A percentile compares a stretch with the other conserved stretches of the same genome.
Evolutionary conservation across 768 basidiomycete species (phyloP).

Genomic region (Tricholomella constricta): DNA sequence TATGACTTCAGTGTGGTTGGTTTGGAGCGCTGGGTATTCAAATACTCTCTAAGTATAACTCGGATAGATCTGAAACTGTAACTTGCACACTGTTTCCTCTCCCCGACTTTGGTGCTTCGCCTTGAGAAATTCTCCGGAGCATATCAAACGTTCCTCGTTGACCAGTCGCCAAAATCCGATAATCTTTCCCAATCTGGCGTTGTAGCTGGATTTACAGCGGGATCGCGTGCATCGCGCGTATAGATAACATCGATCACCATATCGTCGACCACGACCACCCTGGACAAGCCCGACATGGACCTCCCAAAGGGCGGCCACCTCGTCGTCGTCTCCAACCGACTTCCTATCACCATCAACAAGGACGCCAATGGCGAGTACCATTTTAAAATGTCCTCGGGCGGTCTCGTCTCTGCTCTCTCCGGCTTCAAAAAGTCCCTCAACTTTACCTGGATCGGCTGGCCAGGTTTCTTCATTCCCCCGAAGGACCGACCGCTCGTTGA

Average conservation of each 20-base stretch:
- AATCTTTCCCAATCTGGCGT: constrained; percentile 37
- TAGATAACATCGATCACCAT: constrained; percentile 22
- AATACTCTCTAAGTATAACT: too few species aligned
- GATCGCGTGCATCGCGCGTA: constrained; percentile 3
- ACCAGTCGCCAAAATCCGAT: constrained; percentile 28
- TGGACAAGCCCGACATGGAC: constrained; percentile 43
- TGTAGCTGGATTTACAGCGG: constrained; percentile 28
- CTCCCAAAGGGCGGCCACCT: constrained; percentile 55
- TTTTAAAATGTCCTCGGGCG: constrained; percentile 99
- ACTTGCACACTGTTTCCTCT: neutral
- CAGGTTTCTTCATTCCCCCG: constrained; percentile 89
- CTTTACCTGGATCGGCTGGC: constrained; percentile 98
- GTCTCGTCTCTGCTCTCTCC: constrained; percentile 94
- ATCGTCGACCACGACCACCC: constrained; percentile 27
- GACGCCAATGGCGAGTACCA: constrained; percentile 92
- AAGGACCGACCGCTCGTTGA: constrained; percentile 93
- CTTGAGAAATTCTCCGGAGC: constrained; percentile 9
- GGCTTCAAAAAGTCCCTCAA: constrained; percentile 98
- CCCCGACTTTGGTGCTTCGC: neutral
- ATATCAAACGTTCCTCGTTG: constrained; percentile 30
- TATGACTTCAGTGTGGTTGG: constrained; percentile 6
- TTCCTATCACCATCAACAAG: constrained; percentile 94
- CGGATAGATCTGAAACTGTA: neutral
- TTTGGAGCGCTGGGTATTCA: too few species aligned
- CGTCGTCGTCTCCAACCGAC: constrained; percentile 94